Percentiles rank a stretch among this genome's conserved stretches.
These are phyloP conservation scores for Hymenoscyphus linearis DNA, from an alignment of 2,329 filamentous ascomycete genomes.

Conservation along the genomic window DNA sequence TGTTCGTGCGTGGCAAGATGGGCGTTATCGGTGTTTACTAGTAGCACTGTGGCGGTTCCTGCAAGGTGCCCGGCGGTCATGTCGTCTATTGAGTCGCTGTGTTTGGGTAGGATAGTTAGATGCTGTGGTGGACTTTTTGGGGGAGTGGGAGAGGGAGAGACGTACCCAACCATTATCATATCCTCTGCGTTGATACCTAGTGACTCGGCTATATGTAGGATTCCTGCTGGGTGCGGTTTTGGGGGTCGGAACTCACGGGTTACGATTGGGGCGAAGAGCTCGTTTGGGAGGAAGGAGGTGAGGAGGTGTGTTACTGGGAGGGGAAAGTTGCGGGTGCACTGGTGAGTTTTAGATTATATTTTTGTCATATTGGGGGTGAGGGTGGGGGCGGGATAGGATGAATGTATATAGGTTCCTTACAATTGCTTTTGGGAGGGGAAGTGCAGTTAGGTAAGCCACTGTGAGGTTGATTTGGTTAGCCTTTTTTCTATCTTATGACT, in stretches of 20 bases:
- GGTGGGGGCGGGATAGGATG: too few relatives aligned
- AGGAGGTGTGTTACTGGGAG: slow-evolving; percentile 71
- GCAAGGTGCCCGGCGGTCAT: slow-evolving; percentile 81
- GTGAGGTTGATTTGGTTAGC: neutral
- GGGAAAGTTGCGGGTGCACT: slow-evolving; percentile 89
- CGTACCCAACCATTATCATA: slow-evolving; percentile 36
- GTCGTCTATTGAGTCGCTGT: slow-evolving; percentile 77
- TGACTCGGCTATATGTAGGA: slow-evolving; percentile 73
- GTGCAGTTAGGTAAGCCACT: neutral
- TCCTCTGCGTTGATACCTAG: slow-evolving; percentile 60
- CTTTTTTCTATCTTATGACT: slow-evolving; percentile 41
- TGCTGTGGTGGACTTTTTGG: neutral
- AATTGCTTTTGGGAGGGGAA: slow-evolving; percentile 67
- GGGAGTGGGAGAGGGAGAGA: neutral
- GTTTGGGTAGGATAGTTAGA: too few relatives aligned
- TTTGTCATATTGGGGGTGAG: too few relatives aligned
- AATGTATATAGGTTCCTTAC: too few relatives aligned
- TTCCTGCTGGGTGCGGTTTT: slow-evolving; percentile 84
- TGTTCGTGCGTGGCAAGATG: slow-evolving; percentile 65
- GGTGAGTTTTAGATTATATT: too few relatives aligned
- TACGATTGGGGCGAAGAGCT: slow-evolving; percentile 71
- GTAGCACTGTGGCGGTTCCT: slow-evolving; percentile 83
- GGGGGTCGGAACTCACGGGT: slow-evolving; percentile 77
- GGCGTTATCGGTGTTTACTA: slow-evolving; percentile 76
- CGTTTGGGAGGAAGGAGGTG: slow-evolving; percentile 63